Percentiles rank a stretch among this genome's conserved stretches.
Evolutionary conservation across 257 asterid species (phyloP).

Genomic region (Anisodus tanguticus): DNA sequence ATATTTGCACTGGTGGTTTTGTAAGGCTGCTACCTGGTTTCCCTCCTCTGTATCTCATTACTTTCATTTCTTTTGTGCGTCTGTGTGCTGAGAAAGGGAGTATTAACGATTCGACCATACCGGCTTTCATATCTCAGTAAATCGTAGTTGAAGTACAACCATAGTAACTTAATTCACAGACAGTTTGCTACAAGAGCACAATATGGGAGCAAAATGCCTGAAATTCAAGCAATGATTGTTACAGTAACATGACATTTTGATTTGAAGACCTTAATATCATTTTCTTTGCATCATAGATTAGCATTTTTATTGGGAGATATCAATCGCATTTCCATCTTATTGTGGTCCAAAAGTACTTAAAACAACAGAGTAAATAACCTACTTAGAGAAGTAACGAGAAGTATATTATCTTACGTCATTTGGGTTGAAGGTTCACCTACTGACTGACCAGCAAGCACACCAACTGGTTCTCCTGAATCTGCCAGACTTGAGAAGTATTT

Average conservation of each 20-base stretch:
- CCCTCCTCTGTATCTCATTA: neutral
- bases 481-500: conserved; percentile 90
- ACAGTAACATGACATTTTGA: neutral
- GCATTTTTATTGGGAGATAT: neutral
- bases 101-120: neutral
- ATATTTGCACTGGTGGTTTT: neutral
- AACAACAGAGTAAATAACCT: conserved; percentile 12
- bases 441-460: conserved; percentile 97
- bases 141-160: neutral
- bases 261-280: conserved; percentile 12
- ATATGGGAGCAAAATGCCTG: conserved; percentile 14
- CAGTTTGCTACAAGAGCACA: neutral
- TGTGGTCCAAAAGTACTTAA: neutral
- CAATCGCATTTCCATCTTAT: neutral
- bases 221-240: conserved; percentile 18
- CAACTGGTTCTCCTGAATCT: conserved; percentile 93
- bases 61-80: neutral
- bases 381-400: conserved; percentile 29
- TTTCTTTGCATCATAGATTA: conserved; percentile 17
- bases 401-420: conserved; percentile 80
- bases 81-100: neutral
- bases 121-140: neutral
- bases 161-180: conserved; percentile 2
- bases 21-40: neutral
- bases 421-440: conserved; percentile 99